phyloP scores from a whole-genome alignment of 176 grass and related monocot genomes.

The sorghum (Sorghum bicolor) region DNA sequence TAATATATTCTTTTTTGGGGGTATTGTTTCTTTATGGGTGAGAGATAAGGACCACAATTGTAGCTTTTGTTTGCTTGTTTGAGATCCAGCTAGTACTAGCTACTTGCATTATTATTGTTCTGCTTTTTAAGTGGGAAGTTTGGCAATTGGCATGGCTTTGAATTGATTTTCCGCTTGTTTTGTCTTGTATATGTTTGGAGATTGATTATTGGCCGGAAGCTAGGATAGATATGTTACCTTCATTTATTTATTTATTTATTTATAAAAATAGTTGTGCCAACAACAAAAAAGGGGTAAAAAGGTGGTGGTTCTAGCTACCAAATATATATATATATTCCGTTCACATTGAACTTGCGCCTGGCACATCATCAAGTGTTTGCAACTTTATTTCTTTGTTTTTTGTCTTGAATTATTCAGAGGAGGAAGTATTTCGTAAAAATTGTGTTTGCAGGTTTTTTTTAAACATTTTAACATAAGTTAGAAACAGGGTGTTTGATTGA shows the following conservation, averaged over 20 bases:
- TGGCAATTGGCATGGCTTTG: not conserved
- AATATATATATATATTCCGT: not conserved
- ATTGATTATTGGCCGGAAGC: not conserved
- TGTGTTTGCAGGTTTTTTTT: too few species aligned
- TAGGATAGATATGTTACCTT: not conserved
- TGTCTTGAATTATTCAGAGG: too few species aligned
- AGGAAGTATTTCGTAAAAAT: too few species aligned
- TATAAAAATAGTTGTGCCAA: not conserved
- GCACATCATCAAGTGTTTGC: too few species aligned
- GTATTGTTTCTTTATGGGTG: not conserved
- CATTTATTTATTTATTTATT: not conserved
- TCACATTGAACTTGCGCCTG: not conserved
- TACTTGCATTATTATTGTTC: not conserved
- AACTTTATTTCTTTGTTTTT: too few species aligned
- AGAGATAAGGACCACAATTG: not conserved
- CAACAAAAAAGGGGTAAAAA: not conserved
- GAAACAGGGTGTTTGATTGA: too few species aligned
- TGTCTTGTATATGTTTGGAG: not conserved
- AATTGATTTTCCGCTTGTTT: not conserved
- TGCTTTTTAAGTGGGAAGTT: slow-evolving; percentile 1
- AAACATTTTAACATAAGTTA: too few species aligned
- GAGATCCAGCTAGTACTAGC: not conserved
- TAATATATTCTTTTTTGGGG: not conserved
- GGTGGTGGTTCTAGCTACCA: not conserved
- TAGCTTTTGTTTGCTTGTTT: not conserved